Conservation (phyloP, 805 yeast genomes). For the Lipomyces sp. region DNA sequence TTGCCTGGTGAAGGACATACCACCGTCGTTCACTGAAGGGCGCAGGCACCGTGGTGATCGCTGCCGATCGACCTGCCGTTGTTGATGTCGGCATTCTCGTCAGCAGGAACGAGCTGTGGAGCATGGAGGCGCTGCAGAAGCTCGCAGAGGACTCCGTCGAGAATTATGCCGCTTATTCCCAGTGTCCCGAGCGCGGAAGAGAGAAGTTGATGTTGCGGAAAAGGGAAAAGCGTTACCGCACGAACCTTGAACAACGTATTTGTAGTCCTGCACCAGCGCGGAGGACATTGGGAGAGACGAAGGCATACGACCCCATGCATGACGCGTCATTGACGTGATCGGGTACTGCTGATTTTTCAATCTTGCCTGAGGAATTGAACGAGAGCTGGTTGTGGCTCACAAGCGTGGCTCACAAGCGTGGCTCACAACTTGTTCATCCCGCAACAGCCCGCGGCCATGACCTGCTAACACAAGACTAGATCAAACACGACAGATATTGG, state of each 20-base stretch:
- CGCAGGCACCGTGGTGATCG: conserved; percentile 37
- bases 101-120: conserved; percentile 38
- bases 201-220: conserved; percentile 21
- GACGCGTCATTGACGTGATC: conserved; percentile 14
- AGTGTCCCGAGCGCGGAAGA: conserved; percentile 32
- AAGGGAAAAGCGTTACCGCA: conserved; percentile 15
- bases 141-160: conserved; percentile 22
- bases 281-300: conserved; percentile 10
- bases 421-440: conserved; percentile 38
- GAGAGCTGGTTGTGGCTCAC: conserved; percentile 19
- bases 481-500: conserved; percentile 40
- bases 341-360: conserved; percentile 1
- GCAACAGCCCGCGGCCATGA: conserved; percentile 39
- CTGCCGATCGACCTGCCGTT: conserved; percentile 34
- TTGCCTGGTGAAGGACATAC: conserved; percentile 19
- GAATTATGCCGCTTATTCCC: conserved; percentile 38
- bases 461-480: conserved; percentile 36
- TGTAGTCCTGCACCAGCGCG: conserved; percentile 19
- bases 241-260: neutral
- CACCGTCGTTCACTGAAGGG: conserved; percentile 32
- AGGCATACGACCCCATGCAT: neutral
- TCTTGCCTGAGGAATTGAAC: conserved; percentile 18
- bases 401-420: conserved; percentile 29
- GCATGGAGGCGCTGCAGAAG: conserved; percentile 26
- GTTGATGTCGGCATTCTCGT: conserved; percentile 35